Percentiles rank a stretch among this genome's conserved stretches.
Evolutionary conservation across 495 filamentous ascomycete genomes (phyloP).

Genomic region (Bacidia rubella): DNA sequence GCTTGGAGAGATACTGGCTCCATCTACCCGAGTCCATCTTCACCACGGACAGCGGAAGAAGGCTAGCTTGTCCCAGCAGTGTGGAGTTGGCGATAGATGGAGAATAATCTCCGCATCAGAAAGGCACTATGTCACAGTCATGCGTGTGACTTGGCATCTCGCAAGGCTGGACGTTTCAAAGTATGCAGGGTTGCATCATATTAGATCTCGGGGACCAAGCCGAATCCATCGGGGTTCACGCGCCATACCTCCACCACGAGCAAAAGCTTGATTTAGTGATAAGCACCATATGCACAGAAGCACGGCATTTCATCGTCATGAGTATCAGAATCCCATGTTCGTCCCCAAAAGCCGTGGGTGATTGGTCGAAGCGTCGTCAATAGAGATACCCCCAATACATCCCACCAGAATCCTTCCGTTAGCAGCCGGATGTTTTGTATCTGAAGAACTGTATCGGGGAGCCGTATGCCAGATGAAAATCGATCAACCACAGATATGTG

Average conservation of each 20-base stretch:
- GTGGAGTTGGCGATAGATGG: neutral
- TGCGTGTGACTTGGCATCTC: neutral
- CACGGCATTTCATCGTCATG: neutral
- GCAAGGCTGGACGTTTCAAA: neutral
- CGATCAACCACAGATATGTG: neutral
- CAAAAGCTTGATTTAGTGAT: too few relatives aligned
- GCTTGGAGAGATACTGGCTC: neutral
- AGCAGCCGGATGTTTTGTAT: neutral
- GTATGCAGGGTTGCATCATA: neutral
- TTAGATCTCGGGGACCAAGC: neutral
- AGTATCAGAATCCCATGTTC: too few relatives aligned
- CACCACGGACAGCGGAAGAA: neutral
- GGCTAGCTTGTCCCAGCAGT: neutral
- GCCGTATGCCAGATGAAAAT: neutral
- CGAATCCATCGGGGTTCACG: neutral
- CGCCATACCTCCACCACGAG: neutral
- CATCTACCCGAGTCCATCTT: neutral
- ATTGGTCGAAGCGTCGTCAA: too few relatives aligned
- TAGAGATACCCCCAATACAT: too few relatives aligned
- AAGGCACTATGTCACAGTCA: neutral
- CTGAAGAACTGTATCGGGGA: neutral
- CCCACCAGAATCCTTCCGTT: neutral
- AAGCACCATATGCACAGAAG: neutral
- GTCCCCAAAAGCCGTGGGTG: too few relatives aligned
- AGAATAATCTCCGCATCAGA: neutral